phyloP scores from a whole-genome alignment of 176 grass and related monocot genomes.

The Oryza punctata region DNA sequence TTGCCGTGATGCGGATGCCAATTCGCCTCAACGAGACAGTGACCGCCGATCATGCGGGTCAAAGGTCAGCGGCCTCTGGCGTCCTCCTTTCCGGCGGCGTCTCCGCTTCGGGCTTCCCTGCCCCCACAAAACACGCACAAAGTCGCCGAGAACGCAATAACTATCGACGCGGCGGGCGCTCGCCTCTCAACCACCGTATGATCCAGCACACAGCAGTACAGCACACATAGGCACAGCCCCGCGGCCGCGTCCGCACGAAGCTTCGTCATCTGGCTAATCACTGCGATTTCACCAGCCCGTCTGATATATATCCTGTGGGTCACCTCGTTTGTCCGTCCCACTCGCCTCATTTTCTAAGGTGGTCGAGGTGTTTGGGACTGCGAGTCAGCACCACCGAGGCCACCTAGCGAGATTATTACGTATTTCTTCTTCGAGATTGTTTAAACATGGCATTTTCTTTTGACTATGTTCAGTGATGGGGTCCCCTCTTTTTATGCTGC shows the following conservation, averaged over 20 bases:
- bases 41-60: not conserved
- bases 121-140: not conserved
- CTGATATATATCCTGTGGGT: not conserved
- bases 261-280: not conserved
- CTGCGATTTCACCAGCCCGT: not conserved
- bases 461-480: not conserved
- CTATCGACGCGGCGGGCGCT: too few relatives aligned
- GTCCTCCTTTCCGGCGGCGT: slow-evolving; percentile 16
- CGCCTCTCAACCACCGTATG: not conserved
- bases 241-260: not conserved
- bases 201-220: too few relatives aligned
- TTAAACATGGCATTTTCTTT: not conserved
- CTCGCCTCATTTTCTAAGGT: not conserved
- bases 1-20: slow-evolving; percentile 9
- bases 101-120: not conserved
- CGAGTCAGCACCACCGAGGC: not conserved
- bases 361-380: not conserved
- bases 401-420: not conserved
- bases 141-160: not conserved
- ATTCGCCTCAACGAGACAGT: not conserved
- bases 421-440: not conserved
- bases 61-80: not conserved
- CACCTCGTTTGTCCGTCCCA: not conserved
- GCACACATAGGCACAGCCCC: not conserved
- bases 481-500: not conserved